These are phyloP conservation scores for Sphaerulina vaccinii DNA, from an alignment of 2,329 filamentous ascomycete genomes.

Conservation along the genomic window DNA sequence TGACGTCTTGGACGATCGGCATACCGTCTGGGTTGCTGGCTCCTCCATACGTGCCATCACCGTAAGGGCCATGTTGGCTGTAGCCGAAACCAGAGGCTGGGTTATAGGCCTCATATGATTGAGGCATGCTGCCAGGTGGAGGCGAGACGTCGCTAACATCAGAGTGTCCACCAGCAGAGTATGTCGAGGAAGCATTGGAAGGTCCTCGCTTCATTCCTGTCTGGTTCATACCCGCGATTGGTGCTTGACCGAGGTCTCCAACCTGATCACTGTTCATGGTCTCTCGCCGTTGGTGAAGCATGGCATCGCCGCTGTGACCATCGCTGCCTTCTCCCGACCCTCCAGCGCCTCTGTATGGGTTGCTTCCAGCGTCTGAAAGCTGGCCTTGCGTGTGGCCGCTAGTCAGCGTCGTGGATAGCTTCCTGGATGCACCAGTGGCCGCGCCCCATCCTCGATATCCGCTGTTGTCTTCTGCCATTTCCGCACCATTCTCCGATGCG, in stretches of 20 bases:
- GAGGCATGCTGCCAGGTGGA: slow-evolving; percentile 31
- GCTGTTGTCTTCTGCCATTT: slow-evolving; percentile 75
- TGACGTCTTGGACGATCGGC: slow-evolving; percentile 89
- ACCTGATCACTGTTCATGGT: slow-evolving; percentile 64
- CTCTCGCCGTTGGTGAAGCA: slow-evolving; percentile 49
- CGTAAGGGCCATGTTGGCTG: slow-evolving; percentile 57
- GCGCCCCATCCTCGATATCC: slow-evolving; percentile 88
- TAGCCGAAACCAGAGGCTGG: slow-evolving; percentile 50
- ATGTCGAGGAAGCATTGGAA: slow-evolving; percentile 94
- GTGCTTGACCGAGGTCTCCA: slow-evolving; percentile 67
- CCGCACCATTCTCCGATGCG: slow-evolving; percentile 53
- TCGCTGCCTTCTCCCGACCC: slow-evolving; percentile 62
- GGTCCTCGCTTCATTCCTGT: slow-evolving; percentile 78
- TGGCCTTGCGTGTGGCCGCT: slow-evolving; percentile 56
- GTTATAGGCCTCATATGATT: slow-evolving; percentile 33
- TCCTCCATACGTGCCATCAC: slow-evolving; percentile 53
- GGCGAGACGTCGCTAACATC: slow-evolving; percentile 54
- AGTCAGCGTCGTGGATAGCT: slow-evolving; percentile 85
- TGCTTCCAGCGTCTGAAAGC: slow-evolving; percentile 68
- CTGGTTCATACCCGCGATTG: slow-evolving; percentile 61
- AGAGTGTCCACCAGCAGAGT: slow-evolving; percentile 78
- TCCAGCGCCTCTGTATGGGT: slow-evolving; percentile 40
- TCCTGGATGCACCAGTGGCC: slow-evolving; percentile 65
- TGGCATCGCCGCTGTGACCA: slow-evolving; percentile 59
- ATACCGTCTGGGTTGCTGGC: slow-evolving; percentile 52